Evolutionary conservation across 192 early-diverging fungal species (phyloP).

Genomic region (Chytriomyces confervae): DNA sequence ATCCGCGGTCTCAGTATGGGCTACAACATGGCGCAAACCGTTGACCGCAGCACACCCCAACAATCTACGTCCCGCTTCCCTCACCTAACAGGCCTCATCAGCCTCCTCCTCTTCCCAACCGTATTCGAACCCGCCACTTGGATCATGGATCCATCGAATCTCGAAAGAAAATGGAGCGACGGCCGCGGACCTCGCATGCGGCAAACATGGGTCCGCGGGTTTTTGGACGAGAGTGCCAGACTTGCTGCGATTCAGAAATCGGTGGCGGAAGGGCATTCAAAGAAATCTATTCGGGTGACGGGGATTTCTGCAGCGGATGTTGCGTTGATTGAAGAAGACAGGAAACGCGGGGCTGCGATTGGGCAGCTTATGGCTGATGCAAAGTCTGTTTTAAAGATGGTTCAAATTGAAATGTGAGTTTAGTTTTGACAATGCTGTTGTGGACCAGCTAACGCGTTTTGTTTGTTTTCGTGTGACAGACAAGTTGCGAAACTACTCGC

Average conservation of each 20-base stretch:
- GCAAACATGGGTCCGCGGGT: constrained; percentile 31
- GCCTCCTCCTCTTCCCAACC: constrained; percentile 75
- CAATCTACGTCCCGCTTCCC: constrained; percentile 18
- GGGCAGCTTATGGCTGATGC: constrained; percentile 8
- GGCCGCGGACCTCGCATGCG: constrained; percentile 27
- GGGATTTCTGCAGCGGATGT: neutral
- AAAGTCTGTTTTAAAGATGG: constrained; percentile 5
- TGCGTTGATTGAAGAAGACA: neutral
- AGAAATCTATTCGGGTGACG: neutral
- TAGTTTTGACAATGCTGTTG: no score
- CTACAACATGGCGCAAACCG: constrained; percentile 41
- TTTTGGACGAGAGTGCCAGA: constrained; percentile 13
- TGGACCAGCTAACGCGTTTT: no score
- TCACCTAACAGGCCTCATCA: constrained; percentile 56
- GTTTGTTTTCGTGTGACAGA: no score
- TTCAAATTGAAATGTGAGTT: constrained; percentile 26
- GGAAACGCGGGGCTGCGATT: constrained; percentile 2
- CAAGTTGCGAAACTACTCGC: neutral
- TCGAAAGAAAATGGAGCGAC: constrained; percentile 28
- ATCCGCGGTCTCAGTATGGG: constrained; percentile 49
- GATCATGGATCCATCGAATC: constrained; percentile 32
- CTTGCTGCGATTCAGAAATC: neutral
- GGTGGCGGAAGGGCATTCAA: neutral
- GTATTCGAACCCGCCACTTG: constrained; percentile 62
- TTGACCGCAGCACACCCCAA: constrained; percentile 36